Conservation (phyloP, 176 grass and related monocot species). For the Aegilops umbellulata region DNA sequence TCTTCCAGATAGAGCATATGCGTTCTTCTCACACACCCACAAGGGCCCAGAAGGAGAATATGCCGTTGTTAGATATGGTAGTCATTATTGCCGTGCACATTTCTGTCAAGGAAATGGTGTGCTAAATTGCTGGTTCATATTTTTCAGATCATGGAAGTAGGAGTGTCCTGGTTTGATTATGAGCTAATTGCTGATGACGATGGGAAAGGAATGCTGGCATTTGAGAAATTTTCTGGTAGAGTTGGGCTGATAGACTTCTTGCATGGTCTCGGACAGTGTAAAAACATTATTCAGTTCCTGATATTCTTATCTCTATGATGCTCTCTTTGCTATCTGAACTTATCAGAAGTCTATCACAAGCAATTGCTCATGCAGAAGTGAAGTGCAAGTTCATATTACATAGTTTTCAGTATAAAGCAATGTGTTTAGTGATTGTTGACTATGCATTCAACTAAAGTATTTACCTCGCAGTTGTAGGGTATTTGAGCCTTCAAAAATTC, state of each 20-base stretch:
- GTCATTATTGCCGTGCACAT: background rate
- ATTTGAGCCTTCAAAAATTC: conserved; percentile 55
- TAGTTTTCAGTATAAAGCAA: too few species aligned
- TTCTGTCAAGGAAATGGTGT: background rate
- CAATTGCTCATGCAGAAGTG: background rate
- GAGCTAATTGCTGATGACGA: conserved; percentile 82
- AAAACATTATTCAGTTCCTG: conserved; percentile 28
- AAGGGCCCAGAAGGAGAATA: conserved; percentile 88
- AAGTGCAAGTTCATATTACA: too few species aligned
- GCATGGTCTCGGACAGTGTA: conserved; percentile 87
- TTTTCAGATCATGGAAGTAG: conserved; percentile 79
- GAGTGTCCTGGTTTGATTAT: conserved; percentile 81
- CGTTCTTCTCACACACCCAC: conserved; percentile 94
- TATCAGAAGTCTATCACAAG: background rate
- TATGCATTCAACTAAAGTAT: conserved; percentile 3
- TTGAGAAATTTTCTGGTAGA: conserved; percentile 92
- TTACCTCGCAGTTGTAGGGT: conserved; percentile 50
- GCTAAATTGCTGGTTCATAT: background rate
- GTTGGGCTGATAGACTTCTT: conserved; percentile 94
- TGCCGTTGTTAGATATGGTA: conserved; percentile 90
- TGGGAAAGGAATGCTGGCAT: conserved; percentile 74
- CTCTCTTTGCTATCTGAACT: background rate
- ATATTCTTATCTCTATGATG: conserved; percentile 7
- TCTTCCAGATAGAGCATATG: conserved; percentile 79
- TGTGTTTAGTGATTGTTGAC: too few species aligned